Evolutionary conservation across 164 flowering plant species (phyloP), one percentile per base, ranked within the genome.

Genomic region (Vitis riparia): DNA sequence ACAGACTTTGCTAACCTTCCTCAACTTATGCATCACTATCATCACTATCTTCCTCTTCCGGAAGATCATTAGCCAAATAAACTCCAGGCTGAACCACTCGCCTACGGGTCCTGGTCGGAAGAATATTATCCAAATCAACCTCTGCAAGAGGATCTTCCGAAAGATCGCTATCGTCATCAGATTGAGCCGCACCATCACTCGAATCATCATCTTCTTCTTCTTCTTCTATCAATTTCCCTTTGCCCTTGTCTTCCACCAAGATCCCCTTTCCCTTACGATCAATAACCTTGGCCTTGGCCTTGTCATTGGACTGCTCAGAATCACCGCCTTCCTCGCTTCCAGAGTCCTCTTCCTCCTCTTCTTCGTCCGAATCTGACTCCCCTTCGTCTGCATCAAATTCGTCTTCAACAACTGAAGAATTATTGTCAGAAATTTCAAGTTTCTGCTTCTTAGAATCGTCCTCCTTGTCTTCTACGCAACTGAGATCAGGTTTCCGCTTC

Each of bases 131-230:
- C 73, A 87, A 78, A 83, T 93, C 98, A 61, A 93, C 97, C 77
- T 93, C 98, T 2, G 89, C 87, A 9, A 93, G 81, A 2, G 94
- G 98, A 81, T 93, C 98, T 30, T 91, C 93, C 1, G 87, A 85
- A 11, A 88, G 67, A 76, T 88, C 94, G 67, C 90, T 85, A 11
- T 80, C 90, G 1, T 56, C 81, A 8, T 76, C 82, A 0, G 73
- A 76, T 13, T 59, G 55, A 7, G 56, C 71, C 16, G 68, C 84
- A 30, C 59, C 90, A 2, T 70, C 73, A 52, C 80, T 64, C n/a
- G 79, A 72, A 68, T 77, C 83, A 47, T 71, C 78, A 9, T 78
- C 85, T 2, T 82, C 86, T n/a, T 81, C 86, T 51, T 79, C 86
- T 63, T 82, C 91, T 15, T 71, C 86, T 10, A 82, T 68, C 79